phyloP scores from a whole-genome alignment of 2,329 filamentous ascomycete species.

The Dactylellina leptospora region DNA sequence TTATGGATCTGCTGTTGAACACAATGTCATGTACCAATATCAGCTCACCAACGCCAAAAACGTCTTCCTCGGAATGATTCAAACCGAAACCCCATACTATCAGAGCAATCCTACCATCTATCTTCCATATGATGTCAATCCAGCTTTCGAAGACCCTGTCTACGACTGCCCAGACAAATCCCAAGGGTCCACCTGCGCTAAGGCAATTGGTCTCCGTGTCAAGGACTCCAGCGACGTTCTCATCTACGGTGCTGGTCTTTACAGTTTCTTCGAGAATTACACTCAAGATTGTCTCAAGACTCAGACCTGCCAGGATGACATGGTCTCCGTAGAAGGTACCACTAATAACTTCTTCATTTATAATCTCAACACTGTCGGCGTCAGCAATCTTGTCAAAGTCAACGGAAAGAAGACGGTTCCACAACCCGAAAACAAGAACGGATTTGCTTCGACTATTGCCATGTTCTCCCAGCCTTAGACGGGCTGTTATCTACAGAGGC shows the following conservation, averaged over 20 bases:
- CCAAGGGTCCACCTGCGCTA: conserved; percentile 61
- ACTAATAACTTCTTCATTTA: conserved; percentile 61
- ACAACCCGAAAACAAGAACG: conserved; percentile 47
- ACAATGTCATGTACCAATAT: conserved; percentile 66
- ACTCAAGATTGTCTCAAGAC: conserved; percentile 56
- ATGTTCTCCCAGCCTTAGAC: conserved; percentile 49
- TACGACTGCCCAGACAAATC: conserved; percentile 54
- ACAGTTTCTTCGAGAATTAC: conserved; percentile 75
- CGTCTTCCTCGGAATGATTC: conserved; percentile 65
- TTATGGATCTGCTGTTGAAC: conserved; percentile 65
- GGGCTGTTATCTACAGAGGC: conserved; percentile 41
- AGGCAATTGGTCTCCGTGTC: conserved; percentile 74
- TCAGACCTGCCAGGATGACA: conserved; percentile 55
- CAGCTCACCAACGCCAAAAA: conserved; percentile 64
- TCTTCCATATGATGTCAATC: conserved; percentile 62
- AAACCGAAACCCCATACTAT: conserved; percentile 66
- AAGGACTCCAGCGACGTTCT: conserved; percentile 67
- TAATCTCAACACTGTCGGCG: conserved; percentile 64
- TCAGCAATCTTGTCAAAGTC: conserved; percentile 44
- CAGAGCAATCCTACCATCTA: conserved; percentile 63
- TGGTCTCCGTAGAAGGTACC: conserved; percentile 57
- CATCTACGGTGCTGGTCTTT: conserved; percentile 72
- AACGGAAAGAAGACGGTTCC: conserved; percentile 36
- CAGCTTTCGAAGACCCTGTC: conserved; percentile 49
- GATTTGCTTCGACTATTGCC: conserved; percentile 47